Evolutionary conservation across 768 basidiomycete species (phyloP).

Genomic region (Gloeopeniophorella convolvens): DNA sequence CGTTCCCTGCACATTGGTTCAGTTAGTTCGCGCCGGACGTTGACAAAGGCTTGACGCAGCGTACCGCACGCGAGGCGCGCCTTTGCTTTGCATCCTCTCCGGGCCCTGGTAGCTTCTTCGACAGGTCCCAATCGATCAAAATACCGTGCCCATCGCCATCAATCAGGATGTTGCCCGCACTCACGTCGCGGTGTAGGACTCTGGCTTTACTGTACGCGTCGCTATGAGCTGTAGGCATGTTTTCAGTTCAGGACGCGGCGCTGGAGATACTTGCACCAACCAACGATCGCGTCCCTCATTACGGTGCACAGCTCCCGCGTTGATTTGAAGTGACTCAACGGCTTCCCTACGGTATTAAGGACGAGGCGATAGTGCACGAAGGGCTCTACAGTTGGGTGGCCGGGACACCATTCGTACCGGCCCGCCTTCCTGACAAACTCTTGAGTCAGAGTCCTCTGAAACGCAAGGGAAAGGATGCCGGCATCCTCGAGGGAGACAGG

Average conservation of each 20-base stretch:
- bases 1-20: constrained; percentile 16
- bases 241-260: neutral
- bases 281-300: neutral
- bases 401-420: neutral
- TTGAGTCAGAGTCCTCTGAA: no score
- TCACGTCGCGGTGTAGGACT: constrained; percentile 7
- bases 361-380: neutral
- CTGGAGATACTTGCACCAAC: neutral
- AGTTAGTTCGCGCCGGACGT: neutral
- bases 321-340: neutral
- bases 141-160: neutral
- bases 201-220: neutral
- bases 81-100: neutral
- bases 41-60: no score
- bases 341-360: neutral
- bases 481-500: neutral
- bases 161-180: constrained; percentile 3
- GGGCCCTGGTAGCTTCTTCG: neutral
- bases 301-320: constrained; percentile 1
- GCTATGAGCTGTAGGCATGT: neutral
- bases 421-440: neutral
- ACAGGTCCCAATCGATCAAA: constrained; percentile 5
- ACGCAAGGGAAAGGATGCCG: no score
- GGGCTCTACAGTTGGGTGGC: neutral
- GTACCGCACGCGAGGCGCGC: neutral